Percentiles rank a stretch among this genome's conserved stretches.
Conservation (phyloP, 1,284 basidiomycete genomes). For the Mycena sp. region DNA sequence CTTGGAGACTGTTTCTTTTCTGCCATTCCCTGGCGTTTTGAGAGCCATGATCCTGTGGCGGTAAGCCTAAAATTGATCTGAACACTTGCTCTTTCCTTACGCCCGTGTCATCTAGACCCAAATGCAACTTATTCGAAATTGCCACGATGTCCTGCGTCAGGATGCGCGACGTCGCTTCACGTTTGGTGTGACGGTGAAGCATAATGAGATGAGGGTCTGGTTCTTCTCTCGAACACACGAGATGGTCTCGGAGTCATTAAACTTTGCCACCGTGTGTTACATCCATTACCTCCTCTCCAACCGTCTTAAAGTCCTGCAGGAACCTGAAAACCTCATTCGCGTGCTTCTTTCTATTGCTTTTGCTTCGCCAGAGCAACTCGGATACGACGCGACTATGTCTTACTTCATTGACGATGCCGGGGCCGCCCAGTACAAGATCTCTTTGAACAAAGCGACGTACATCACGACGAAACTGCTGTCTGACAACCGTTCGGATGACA, state of each 20-base stretch:
- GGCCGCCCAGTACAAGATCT: background rate
- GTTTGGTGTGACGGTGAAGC: conserved; percentile 25
- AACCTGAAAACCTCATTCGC: background rate
- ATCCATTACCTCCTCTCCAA: too few species aligned
- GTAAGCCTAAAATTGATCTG: too few species aligned
- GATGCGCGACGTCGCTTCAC: conserved; percentile 26
- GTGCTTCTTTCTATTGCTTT: background rate
- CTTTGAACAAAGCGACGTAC: background rate
- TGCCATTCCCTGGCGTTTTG: too few species aligned
- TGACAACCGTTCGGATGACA: background rate
- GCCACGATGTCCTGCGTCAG: conserved; percentile 23
- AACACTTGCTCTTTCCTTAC: background rate
- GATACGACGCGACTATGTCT: conserved; percentile 2
- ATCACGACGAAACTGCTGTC: background rate
- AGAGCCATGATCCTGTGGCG: too few species aligned
- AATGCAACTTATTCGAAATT: conserved; percentile 27
- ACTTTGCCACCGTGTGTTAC: conserved; percentile 22
- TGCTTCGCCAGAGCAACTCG: conserved; percentile 1
- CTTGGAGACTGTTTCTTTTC: too few species aligned
- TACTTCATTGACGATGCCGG: background rate
- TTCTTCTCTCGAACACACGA: conserved; percentile 26
- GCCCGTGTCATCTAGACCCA: background rate
- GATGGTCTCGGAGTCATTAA: conserved; percentile 10
- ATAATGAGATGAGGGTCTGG: conserved; percentile 21
- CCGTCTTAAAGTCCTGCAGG: too few species aligned